Conservation (phyloP, 2,329 filamentous ascomycete species). For the Colletotrichum lupini region DNA sequence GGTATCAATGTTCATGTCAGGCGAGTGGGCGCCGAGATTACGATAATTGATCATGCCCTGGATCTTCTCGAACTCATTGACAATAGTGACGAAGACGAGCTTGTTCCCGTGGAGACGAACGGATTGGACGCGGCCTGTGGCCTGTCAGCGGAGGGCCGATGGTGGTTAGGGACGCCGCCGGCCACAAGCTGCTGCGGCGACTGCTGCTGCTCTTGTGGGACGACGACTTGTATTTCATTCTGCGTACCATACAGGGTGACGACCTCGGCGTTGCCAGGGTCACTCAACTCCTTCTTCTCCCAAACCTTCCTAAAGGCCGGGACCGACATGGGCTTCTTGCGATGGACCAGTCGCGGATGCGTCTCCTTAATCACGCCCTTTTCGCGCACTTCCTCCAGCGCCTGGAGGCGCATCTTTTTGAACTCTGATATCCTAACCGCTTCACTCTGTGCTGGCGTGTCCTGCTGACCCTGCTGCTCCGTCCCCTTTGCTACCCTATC, state of each 20-base stretch:
- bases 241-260: conserved; percentile 43
- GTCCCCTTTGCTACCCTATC: conserved; percentile 2
- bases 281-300: conserved; percentile 11
- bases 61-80: conserved; percentile 76
- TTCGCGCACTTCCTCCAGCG: conserved; percentile 16
- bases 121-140: conserved; percentile 76
- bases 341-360: conserved; percentile 35
- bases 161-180: conserved; percentile 3
- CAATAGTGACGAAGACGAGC: conserved; percentile 86
- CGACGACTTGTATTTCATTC: conserved; percentile 14
- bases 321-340: conserved; percentile 27
- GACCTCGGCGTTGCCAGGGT: conserved; percentile 7
- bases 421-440: conserved; percentile 24
- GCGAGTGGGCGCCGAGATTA: conserved; percentile 45
- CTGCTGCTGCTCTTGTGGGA: not conserved
- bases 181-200: not conserved
- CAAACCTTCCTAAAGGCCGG: conserved; percentile 29
- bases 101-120: conserved; percentile 79
- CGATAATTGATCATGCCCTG: conserved; percentile 82
- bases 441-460: not conserved
- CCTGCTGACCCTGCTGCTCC: not conserved
- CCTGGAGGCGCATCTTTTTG: conserved; percentile 28
- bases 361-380: conserved; percentile 27
- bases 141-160: conserved; percentile 16
- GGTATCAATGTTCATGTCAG: conserved; percentile 48